Conservation (phyloP, 129 eudicot species). For the Rutidosis leptorrhynchoides region DNA sequence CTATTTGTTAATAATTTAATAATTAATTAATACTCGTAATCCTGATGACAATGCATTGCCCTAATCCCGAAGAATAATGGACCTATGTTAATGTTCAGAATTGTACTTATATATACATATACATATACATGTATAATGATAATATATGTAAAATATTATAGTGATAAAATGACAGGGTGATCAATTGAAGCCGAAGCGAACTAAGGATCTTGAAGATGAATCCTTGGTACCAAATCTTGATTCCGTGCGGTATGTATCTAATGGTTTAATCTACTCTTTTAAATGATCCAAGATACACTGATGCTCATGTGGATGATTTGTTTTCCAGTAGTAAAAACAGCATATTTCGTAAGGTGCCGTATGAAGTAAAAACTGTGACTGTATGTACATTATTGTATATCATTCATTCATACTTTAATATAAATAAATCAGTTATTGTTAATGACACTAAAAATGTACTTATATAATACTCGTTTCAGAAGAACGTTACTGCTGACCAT, state of each 20-base stretch:
- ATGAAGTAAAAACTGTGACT: slow-evolving; percentile 41
- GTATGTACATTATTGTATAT: slow-evolving; percentile 24
- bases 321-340: slow-evolving; percentile 53
- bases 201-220: slow-evolving; percentile 36
- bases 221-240: slow-evolving; percentile 30
- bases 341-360: slow-evolving; percentile 35
- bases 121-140: no score
- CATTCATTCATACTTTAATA: neutral
- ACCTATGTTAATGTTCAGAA: neutral
- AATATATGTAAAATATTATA: neutral
- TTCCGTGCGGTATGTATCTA: slow-evolving; percentile 32
- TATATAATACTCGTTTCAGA: slow-evolving; percentile 28
- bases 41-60: neutral
- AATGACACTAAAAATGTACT: neutral
- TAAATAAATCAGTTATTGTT: neutral
- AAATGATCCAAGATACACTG: slow-evolving; percentile 58
- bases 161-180: slow-evolving; percentile 53
- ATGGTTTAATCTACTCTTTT: slow-evolving; percentile 39
- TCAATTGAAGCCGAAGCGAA: slow-evolving; percentile 50
- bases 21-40: neutral
- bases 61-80: neutral
- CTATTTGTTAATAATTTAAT: neutral
- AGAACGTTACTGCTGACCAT: slow-evolving; percentile 27
- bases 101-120: no score
- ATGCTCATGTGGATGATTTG: slow-evolving; percentile 59